Conservation (phyloP, 2,329 filamentous ascomycete species). For the Fusarium nygamai region DNA sequence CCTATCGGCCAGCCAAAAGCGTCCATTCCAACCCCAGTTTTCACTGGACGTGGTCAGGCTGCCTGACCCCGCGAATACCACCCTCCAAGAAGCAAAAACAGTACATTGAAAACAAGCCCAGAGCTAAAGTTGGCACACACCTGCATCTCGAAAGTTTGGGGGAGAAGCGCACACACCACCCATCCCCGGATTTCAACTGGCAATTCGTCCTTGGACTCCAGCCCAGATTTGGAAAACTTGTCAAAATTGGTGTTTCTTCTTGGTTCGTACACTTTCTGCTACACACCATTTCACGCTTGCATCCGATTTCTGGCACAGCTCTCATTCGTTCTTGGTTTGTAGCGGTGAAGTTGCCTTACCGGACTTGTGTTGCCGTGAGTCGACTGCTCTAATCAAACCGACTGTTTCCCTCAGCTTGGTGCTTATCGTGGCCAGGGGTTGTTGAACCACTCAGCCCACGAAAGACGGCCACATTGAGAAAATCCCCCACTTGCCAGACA, state of each 20-base stretch:
- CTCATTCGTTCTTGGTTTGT: slow-evolving; percentile 34
- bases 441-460: slow-evolving; percentile 28
- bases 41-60: slow-evolving; percentile 1
- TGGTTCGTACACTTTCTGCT: slow-evolving; percentile 25
- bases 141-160: slow-evolving; percentile 19
- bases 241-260: slow-evolving; percentile 26
- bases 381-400: slow-evolving; percentile 17
- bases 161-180: slow-evolving; percentile 30
- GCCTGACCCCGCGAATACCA: slow-evolving; percentile 30
- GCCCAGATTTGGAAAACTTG: slow-evolving; percentile 23
- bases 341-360: slow-evolving; percentile 35
- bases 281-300: slow-evolving; percentile 29
- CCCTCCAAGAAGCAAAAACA: slow-evolving; percentile 27
- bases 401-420: slow-evolving; percentile 23
- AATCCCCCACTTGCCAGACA: not conserved
- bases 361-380: slow-evolving; percentile 27
- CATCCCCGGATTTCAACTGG: slow-evolving; percentile 32
- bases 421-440: slow-evolving; percentile 26
- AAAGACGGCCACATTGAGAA: slow-evolving; percentile 16
- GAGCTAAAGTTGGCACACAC: slow-evolving; percentile 15
- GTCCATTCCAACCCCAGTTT: slow-evolving; percentile 33
- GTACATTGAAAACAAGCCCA: slow-evolving; percentile 5
- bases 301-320: slow-evolving; percentile 26
- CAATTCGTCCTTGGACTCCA: not conserved
- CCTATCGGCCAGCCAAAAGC: slow-evolving; percentile 32